Evolutionary conservation across 169 alveolate genomes (phyloP).

Genomic region (Plasmodium malariae): DNA sequence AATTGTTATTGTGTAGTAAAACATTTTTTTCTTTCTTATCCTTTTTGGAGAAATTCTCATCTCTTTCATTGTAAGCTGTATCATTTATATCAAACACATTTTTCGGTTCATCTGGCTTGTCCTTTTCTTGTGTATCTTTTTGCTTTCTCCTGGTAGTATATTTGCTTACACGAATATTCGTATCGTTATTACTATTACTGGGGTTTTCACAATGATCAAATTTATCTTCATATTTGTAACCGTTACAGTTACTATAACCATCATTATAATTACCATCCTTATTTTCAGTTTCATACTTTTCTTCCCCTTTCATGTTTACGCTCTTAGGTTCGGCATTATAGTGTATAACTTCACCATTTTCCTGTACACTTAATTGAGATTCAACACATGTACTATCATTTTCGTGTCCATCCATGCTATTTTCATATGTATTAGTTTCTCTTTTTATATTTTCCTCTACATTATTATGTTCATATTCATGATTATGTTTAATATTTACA

Average conservation of each 20-base stretch:
- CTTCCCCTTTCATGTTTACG: no score
- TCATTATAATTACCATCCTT: no score
- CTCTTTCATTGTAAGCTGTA: not conserved
- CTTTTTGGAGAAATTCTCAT: not conserved
- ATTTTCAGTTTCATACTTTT: no score
- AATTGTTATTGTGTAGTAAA: not conserved
- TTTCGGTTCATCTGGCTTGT: not conserved
- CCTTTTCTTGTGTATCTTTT: not conserved
- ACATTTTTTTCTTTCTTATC: constrained; percentile 6
- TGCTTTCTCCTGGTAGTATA: not conserved
- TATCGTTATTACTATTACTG: not conserved
- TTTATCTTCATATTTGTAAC: not conserved
- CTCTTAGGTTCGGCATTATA: no score
- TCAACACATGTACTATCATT: not conserved
- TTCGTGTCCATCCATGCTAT: not conserved
- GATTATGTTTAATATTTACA: constrained; percentile 2
- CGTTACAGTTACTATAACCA: no score
- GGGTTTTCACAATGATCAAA: no score
- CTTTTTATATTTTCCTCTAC: not conserved
- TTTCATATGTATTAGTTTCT: not conserved
- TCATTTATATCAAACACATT: not conserved
- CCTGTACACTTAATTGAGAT: not conserved
- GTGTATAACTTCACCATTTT: no score
- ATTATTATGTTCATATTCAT: not conserved
- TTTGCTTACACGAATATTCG: no score